A percentile compares a stretch with the other conserved stretches of the same genome.
These are phyloP conservation scores for Beauveria sp. DNA, from an alignment of 2,329 filamentous ascomycete species.

Conservation along the genomic window DNA sequence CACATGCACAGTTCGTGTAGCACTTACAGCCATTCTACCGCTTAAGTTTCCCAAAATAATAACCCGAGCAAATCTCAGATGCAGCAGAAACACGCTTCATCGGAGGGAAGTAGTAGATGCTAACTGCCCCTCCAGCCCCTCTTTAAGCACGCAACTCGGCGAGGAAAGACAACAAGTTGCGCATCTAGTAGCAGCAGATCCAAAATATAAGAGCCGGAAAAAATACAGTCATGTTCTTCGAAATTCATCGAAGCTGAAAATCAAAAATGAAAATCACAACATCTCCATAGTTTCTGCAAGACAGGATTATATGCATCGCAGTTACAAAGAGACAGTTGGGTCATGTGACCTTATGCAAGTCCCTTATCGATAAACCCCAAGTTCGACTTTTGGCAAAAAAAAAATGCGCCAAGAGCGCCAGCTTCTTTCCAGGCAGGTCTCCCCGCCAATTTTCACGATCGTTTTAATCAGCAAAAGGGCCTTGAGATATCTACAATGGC, in stretches of 20 bases:
- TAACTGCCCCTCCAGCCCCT: neutral
- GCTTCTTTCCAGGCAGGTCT: neutral
- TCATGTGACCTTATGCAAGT: neutral
- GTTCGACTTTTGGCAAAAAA: slow-evolving; percentile 3
- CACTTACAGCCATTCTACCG: slow-evolving; percentile 17
- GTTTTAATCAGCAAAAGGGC: neutral
- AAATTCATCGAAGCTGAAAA: neutral
- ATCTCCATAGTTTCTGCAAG: neutral
- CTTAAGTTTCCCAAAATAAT: neutral
- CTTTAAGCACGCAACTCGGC: neutral
- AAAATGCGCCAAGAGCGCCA: neutral
- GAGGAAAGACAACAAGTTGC: neutral
- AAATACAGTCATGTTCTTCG: neutral
- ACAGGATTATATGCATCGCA: neutral
- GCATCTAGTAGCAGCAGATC: neutral
- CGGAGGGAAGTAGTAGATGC: neutral
- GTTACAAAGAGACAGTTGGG: neutral
- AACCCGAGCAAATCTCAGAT: no score
- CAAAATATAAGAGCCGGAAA: neutral
- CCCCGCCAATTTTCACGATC: neutral
- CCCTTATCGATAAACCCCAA: slow-evolving; percentile 8
- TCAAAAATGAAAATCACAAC: no score
- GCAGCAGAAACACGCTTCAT: no score
- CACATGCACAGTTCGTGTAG: neutral
- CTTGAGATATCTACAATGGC: slow-evolving; percentile 47